Percentiles rank a stretch among this genome's conserved stretches.
Evolutionary conservation across 2,329 filamentous ascomycete species (phyloP).

Genomic region (Botrytis cinerea): DNA sequence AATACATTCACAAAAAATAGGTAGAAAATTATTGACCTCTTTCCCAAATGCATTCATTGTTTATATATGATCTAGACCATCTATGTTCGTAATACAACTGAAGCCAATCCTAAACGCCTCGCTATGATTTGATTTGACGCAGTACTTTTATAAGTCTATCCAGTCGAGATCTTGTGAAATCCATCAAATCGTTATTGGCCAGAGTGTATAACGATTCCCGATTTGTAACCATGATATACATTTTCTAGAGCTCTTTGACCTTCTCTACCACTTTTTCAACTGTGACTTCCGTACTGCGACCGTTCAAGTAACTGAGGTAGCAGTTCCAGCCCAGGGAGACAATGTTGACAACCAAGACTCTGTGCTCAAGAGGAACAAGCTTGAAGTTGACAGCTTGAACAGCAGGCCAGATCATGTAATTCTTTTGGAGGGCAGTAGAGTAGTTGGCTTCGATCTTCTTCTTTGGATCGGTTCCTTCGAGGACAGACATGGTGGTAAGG

Average conservation of each 20-base stretch:
- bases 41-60: constrained; percentile 1
- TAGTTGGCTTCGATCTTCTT: constrained; percentile 65
- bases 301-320: constrained; percentile 44
- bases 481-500: constrained; percentile 66
- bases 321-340: constrained; percentile 60
- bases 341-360: constrained; percentile 71
- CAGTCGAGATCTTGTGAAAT: constrained; percentile 16
- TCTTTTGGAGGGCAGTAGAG: constrained; percentile 62
- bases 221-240: neutral
- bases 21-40: neutral
- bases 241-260: constrained; percentile 21
- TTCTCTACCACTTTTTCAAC: constrained; percentile 19
- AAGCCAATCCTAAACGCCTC: constrained; percentile 30
- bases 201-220: constrained; percentile 5
- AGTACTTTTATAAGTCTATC: constrained; percentile 18
- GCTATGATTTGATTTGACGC: constrained; percentile 28
- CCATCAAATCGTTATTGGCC: neutral
- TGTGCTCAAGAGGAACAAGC: constrained; percentile 66
- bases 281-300: constrained; percentile 18
- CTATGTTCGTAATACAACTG: neutral
- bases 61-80: constrained; percentile 6
- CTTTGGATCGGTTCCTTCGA: constrained; percentile 60
- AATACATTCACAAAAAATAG: constrained; percentile 1
- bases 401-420: constrained; percentile 69
- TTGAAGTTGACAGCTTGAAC: constrained; percentile 72